Evolutionary conservation across 2,329 filamentous ascomycete species (phyloP).

Genomic region (Beauveria sp.): DNA sequence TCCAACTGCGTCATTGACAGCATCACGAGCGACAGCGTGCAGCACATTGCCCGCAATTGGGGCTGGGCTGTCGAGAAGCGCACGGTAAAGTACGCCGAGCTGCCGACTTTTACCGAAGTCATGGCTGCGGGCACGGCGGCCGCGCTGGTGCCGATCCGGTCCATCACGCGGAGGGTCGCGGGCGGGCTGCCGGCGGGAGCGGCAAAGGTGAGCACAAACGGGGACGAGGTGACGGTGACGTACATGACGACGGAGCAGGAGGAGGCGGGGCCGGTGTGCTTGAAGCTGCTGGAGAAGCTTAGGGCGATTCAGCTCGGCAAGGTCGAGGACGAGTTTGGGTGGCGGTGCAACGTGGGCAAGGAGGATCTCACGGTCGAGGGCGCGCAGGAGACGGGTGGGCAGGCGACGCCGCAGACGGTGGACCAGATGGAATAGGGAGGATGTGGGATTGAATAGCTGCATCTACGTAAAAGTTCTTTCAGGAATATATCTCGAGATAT

Average conservation of each 20-base stretch:
- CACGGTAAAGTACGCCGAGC: slow-evolving; percentile 55
- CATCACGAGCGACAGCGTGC: slow-evolving; percentile 74
- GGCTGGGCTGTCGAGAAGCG: slow-evolving; percentile 81
- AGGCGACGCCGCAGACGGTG: slow-evolving; percentile 20
- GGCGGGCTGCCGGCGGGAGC: slow-evolving; percentile 16
- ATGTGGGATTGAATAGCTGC: neutral
- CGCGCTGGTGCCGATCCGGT: slow-evolving; percentile 83
- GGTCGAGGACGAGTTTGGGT: slow-evolving; percentile 67
- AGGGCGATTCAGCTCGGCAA: slow-evolving; percentile 83
- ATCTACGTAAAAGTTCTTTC: neutral
- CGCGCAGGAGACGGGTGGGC: slow-evolving; percentile 15
- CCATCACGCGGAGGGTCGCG: slow-evolving; percentile 62
- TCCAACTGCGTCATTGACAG: slow-evolving; percentile 81
- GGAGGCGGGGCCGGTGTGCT: slow-evolving; percentile 65
- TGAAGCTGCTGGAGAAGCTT: slow-evolving; percentile 65
- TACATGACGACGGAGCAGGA: slow-evolving; percentile 50
- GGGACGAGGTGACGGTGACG: slow-evolving; percentile 41
- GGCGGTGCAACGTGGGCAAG: slow-evolving; percentile 47
- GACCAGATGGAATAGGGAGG: slow-evolving; percentile 25
- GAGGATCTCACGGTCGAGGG: slow-evolving; percentile 36
- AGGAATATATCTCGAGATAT: too few species aligned
- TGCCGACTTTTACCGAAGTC: slow-evolving; percentile 58
- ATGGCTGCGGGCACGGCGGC: slow-evolving; percentile 90
- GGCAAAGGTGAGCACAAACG: slow-evolving; percentile 32
- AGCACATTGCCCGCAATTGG: slow-evolving; percentile 65